These are phyloP conservation scores for Mortierella sp. DNA, from an alignment of 371 early-diverging fungal species.

Conservation along the genomic window DNA sequence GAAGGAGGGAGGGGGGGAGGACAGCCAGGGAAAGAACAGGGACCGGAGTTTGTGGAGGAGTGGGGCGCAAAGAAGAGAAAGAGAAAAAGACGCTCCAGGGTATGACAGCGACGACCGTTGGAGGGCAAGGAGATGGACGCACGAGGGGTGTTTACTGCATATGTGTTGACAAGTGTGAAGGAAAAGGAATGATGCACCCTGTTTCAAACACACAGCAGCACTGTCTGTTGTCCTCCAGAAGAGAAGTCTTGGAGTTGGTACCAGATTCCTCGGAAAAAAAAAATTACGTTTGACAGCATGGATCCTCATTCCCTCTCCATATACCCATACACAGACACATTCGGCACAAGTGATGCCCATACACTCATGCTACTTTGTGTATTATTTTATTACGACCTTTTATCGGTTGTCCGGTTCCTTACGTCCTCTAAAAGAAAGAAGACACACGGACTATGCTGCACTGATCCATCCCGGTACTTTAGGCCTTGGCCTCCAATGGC, in stretches of 20 bases:
- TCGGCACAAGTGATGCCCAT: too few species aligned
- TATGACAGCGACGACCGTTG: not conserved
- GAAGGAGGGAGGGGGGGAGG: not conserved
- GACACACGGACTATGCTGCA: not conserved
- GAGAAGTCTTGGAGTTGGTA: not conserved
- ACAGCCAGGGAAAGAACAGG: not conserved
- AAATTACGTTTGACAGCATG: not conserved
- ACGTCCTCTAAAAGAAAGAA: not conserved
- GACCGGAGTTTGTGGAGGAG: conserved; percentile 4
- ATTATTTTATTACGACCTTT: not conserved
- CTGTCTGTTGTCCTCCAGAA: not conserved
- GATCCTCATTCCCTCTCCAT: too few species aligned
- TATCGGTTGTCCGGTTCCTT: not conserved
- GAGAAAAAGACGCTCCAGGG: not conserved
- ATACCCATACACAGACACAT: too few species aligned
- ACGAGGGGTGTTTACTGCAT: not conserved
- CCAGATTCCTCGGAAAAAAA: not conserved
- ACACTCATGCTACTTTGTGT: too few species aligned
- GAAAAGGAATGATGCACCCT: not conserved
- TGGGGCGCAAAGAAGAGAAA: too few species aligned
- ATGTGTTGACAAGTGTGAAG: not conserved
- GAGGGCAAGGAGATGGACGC: not conserved
- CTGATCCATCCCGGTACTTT: not conserved
- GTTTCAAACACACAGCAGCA: not conserved
- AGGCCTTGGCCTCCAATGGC: conserved; percentile 36